Base-by-base conservation (phyloP, 352 stramenopile genomes). In the Pythium rhizo-oryzae region DNA sequence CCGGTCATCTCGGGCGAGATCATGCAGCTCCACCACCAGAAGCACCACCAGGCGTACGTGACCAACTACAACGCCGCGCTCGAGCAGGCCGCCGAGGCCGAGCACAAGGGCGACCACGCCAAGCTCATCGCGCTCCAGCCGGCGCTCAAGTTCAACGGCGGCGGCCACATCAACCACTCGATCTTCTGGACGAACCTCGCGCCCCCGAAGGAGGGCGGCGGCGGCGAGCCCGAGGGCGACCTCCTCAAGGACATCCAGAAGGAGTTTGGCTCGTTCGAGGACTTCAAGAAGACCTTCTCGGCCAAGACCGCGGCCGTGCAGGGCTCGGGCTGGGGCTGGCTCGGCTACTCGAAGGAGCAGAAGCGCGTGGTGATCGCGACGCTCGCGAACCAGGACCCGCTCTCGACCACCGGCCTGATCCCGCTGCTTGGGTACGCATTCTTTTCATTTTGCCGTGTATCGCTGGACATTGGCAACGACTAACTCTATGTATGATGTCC, bases 171-270 rank as follows among this genome's bases (percentile, higher is more conserved):
- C 28, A 99, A 99, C 79, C 98, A 99, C 81, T 98, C 94, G 60
- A 95, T 99, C 69, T 99, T 99, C 81, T 99, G 97, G 97, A 97
- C 98, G 69, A 99, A 99, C 81, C 76, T 99, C 50, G 85, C 90
- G 28, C 90, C 91, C 4, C 72, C 75, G n/a, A 81, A 64, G 46
- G 65, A 93, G 56, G 88, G 86, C 52, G 93, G 91, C 41, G 90
- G 90, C 44, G 89, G 86, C 39, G 85, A 94, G 60, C 90, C 91
- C 24, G 72, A 87, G 15, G 92, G 91, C 54, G 89, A 87, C 18
- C 80, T 99, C 47, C 85, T 81, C 53, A 83, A 92, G 35, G 90
- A 91, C 37, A 98, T 99, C 47, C 80, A 97, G 30, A 77, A 77
- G 15, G 84, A 97, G 70, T 99, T 98, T 74, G 93, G 95, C 65